Percentiles rank a stretch among this genome's conserved stretches.
phyloP scores from a whole-genome alignment of 1,139 yeast species.

The Suzukiozyma palmioleophila region DNA sequence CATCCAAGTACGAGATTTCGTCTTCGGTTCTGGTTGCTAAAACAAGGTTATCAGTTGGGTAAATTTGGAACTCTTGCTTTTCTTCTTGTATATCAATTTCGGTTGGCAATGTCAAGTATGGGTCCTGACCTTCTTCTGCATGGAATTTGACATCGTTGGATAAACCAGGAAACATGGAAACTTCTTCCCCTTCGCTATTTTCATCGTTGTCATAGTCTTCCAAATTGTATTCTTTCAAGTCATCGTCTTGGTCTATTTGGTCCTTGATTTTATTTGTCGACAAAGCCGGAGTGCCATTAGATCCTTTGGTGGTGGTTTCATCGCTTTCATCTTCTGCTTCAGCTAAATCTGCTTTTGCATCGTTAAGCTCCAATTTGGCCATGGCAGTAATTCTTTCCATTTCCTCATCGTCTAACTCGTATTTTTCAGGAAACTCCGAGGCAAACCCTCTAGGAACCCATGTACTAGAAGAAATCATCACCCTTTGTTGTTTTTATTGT shows the following conservation, averaged over 20 bases:
- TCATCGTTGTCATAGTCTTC: constrained; percentile 73
- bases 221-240: constrained; percentile 80
- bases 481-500: constrained; percentile 1
- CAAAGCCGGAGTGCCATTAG: constrained; percentile 6
- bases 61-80: constrained; percentile 77
- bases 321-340: constrained; percentile 25
- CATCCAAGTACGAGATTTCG: constrained; percentile 87
- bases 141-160: constrained; percentile 48
- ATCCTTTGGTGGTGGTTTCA: constrained; percentile 13
- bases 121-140: constrained; percentile 60
- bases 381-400: constrained; percentile 84
- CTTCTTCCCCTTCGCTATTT: constrained; percentile 44
- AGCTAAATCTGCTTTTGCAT: constrained; percentile 60
- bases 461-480: constrained; percentile 83
- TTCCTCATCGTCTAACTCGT: constrained; percentile 86
- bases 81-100: constrained; percentile 66
- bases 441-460: constrained; percentile 99
- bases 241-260: constrained; percentile 69
- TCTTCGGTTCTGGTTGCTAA: constrained; percentile 95
- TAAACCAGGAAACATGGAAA: constrained; percentile 70
- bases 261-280: constrained; percentile 26
- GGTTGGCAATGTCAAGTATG: constrained; percentile 72
- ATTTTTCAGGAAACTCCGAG: constrained; percentile 85
- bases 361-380: constrained; percentile 78
- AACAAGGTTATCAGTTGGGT: constrained; percentile 85